Percentiles rank a stretch among this genome's conserved stretches.
Evolutionary conservation across 371 early-diverging fungal species (phyloP).

Genomic region (Phascolomyces articulosus): DNA sequence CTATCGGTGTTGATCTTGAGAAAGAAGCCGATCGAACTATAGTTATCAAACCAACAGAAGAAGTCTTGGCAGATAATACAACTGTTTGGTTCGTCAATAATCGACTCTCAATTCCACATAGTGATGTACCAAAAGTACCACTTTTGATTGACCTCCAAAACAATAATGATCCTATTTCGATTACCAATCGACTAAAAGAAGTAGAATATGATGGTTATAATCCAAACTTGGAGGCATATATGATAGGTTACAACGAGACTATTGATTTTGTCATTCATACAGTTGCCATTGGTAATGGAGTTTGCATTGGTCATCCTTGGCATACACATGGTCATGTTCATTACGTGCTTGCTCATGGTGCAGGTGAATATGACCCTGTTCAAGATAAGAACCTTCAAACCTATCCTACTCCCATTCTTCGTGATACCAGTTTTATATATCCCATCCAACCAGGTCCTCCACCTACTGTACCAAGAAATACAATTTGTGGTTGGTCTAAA

Average conservation of each 20-base stretch:
- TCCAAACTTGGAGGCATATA: conserved; percentile 31
- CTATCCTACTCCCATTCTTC: conserved; percentile 16
- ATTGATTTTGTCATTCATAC: conserved; percentile 42
- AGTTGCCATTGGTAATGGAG: conserved; percentile 18
- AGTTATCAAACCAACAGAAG: conserved; percentile 11
- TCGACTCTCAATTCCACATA: conserved; percentile 12
- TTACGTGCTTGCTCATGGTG: conserved; percentile 39
- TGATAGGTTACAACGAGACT: conserved; percentile 28
- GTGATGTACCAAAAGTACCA: neutral
- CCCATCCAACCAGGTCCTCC: conserved; percentile 25
- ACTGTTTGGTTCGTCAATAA: conserved; percentile 38
- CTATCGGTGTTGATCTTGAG: neutral
- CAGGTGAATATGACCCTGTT: conserved; percentile 37
- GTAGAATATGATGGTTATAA: conserved; percentile 24
- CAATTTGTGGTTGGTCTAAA: conserved; percentile 45
- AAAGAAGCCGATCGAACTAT: conserved; percentile 17
- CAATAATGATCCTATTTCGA: neutral
- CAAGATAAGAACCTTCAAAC: conserved; percentile 29
- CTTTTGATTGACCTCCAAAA: neutral
- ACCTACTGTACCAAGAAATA: conserved; percentile 2
- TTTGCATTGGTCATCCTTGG: conserved; percentile 47
- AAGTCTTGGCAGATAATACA: conserved; percentile 15
- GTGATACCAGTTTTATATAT: conserved; percentile 39
- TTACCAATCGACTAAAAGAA: neutral
- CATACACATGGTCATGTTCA: conserved; percentile 51